phyloP scores from a whole-genome alignment of 805 yeast species.

The Candida ortonii region DNA sequence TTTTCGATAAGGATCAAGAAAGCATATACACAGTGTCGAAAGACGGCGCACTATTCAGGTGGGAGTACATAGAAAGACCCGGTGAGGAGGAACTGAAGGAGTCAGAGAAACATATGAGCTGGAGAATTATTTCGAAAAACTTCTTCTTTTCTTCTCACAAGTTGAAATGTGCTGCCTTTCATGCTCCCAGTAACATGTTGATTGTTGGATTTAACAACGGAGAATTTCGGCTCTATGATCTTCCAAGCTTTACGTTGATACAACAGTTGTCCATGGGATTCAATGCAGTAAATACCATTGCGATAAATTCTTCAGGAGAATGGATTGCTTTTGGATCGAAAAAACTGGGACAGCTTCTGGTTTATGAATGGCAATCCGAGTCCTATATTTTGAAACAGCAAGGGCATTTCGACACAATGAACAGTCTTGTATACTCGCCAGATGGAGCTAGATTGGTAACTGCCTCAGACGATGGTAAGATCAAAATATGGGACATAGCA shows the following conservation, averaged over 20 bases:
- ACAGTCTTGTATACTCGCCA: conserved; percentile 82
- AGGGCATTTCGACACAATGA: conserved; percentile 92
- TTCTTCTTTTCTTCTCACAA: conserved; percentile 70
- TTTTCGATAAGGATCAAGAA: conserved; percentile 85
- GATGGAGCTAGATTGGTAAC: conserved; percentile 92
- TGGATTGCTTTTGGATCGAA: conserved; percentile 96
- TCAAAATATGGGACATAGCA: conserved; percentile 91
- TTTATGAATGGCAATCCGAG: conserved; percentile 98
- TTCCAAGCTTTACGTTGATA: conserved; percentile 73
- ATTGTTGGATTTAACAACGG: conserved; percentile 89
- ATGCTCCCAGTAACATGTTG: conserved; percentile 63
- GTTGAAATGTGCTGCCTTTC: conserved; percentile 82
- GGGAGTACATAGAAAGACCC: conserved; percentile 76
- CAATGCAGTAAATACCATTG: conserved; percentile 78
- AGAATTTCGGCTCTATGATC: conserved; percentile 85
- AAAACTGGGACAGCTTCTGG: conserved; percentile 86
- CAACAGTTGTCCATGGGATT: conserved; percentile 93
- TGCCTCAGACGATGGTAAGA: conserved; percentile 94
- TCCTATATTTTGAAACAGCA: conserved; percentile 93
- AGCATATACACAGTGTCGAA: conserved; percentile 85
- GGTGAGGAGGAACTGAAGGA: conserved; percentile 46
- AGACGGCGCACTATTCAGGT: conserved; percentile 90
- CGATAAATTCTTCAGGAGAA: conserved; percentile 82
- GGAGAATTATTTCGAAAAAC: conserved; percentile 82
- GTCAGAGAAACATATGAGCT: conserved; percentile 49